Base-by-base conservation (phyloP, 2,329 filamentous ascomycete genomes). In the Whalleya microplaca region DNA sequence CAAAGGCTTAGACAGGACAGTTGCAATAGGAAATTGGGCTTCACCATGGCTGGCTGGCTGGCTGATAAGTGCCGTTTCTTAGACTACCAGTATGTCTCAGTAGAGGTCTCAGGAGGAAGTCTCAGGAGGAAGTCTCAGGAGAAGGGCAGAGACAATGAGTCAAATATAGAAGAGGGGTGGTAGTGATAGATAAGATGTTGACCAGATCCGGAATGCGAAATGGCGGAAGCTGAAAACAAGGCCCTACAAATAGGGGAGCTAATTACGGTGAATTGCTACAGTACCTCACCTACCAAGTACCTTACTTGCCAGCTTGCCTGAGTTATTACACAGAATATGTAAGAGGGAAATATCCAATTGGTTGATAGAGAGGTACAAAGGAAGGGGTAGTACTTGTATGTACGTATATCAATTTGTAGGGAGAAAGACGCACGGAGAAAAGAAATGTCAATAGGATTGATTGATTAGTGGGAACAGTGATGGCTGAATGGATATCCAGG, bases 1-100 rank as follows among this genome's bases (percentile, higher is more conserved):
- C 21, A 21, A 46, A 48, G 50, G 42, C 52, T 53, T 29, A 52
- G 16, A 27, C 21, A 48, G 23, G 14, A 48, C 37, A 16, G 7
- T 9, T 27, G 20, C 32, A 43, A 41, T 48, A 27, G 40, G 41
- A 23, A 40, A 6, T 37, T 37, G 14, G 10, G 10, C 32, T 14
- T 3, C 14, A 12, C 14, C 32, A 8, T 37, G 32, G 32, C 32
- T 37, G 32, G 27, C 27, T 29, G 27, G 14, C 23, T 37, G 32
- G 32, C 8, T 37, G 32, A 37, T 12, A 12, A 37, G 32, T 27
- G 32, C 32, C 32, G 3, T 37, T 12, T 12, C 6, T 37, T 3
- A 37, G 32, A 16, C 23, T 27, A 37, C 6, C 5, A 12, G 12
- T 12, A 29, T 5, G 12, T 5, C 27, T 29, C 27, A 29, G 12